Evolutionary conservation across 2,329 filamentous ascomycete species (phyloP).

Genomic region (Aspergillus sp.): DNA sequence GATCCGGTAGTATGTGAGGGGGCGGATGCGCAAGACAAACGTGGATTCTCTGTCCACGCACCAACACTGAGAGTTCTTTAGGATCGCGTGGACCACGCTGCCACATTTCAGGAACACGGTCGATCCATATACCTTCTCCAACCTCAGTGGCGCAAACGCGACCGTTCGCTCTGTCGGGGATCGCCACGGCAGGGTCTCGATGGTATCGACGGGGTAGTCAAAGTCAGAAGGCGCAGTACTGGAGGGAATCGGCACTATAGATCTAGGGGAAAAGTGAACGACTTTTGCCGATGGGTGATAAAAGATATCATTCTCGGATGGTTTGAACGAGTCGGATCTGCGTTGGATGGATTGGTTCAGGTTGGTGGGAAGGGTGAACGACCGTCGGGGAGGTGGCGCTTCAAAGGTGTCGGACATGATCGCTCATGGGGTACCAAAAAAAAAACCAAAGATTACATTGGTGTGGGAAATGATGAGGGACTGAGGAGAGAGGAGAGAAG

Average conservation of each 20-base stretch:
- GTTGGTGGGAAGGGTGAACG: slow-evolving; percentile 38
- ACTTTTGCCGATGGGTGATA: slow-evolving; percentile 73
- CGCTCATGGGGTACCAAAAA: slow-evolving; percentile 16
- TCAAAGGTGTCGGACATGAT: slow-evolving; percentile 35
- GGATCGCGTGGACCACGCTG: slow-evolving; percentile 77
- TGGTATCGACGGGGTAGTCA: slow-evolving; percentile 51
- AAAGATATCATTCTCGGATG: slow-evolving; percentile 57
- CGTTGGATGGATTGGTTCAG: slow-evolving; percentile 30
- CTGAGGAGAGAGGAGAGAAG: slow-evolving; percentile 4
- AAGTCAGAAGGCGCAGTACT: slow-evolving; percentile 41
- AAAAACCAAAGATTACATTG: slow-evolving; percentile 17
- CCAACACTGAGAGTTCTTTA: slow-evolving; percentile 91
- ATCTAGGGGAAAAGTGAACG: slow-evolving; percentile 58
- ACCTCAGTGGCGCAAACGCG: slow-evolving; percentile 75
- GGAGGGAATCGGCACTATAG: slow-evolving; percentile 43
- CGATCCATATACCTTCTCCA: slow-evolving; percentile 82
- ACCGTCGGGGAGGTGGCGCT: slow-evolving; percentile 34
- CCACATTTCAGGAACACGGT: slow-evolving; percentile 87
- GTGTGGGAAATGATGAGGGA: slow-evolving; percentile 10
- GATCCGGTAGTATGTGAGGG: slow-evolving; percentile 85
- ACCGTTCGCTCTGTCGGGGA: slow-evolving; percentile 78
- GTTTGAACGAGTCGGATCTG: slow-evolving; percentile 25
- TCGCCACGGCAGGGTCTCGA: slow-evolving; percentile 69
- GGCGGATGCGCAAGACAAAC: slow-evolving; percentile 82
- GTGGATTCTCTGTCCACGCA: slow-evolving; percentile 81